Conservation (phyloP, 129 eudicot genomes). For the Pittosporum tobira region DNA sequence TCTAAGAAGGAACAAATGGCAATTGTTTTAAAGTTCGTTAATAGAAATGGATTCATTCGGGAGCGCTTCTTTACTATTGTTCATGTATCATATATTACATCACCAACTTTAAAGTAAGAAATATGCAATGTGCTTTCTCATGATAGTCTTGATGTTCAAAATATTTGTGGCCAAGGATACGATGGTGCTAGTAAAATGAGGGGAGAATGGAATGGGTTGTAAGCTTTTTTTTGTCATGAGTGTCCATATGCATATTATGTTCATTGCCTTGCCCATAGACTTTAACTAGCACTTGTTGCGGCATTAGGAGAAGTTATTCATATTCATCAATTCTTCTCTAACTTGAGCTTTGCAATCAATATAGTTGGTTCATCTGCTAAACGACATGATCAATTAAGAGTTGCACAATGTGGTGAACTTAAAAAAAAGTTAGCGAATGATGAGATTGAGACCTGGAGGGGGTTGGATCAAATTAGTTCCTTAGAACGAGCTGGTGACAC, state of each 20-base stretch:
- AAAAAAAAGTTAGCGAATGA: neutral
- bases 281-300: neutral
- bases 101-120: no score
- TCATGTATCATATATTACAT: no score
- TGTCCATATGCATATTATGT: slow-evolving; percentile 22
- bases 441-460: slow-evolving; percentile 3
- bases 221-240: slow-evolving; percentile 13
- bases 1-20: no score
- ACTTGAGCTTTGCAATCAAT: neutral
- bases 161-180: no score
- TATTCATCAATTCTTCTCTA: neutral
- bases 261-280: slow-evolving; percentile 19
- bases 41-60: no score
- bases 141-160: no score
- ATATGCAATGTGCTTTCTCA: no score
- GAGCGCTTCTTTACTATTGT: no score
- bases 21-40: no score
- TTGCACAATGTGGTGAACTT: neutral
- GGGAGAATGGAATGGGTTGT: slow-evolving; percentile 19
- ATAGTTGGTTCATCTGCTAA: neutral
- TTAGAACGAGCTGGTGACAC: slow-evolving; percentile 5
- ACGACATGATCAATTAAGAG: neutral
- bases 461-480: slow-evolving; percentile 6
- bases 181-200: slow-evolving; percentile 21
- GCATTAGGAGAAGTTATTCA: neutral